Evolutionary conservation across 78 protist genomes (phyloP).

Genomic region (Planoprotostelium fungivorum): DNA sequence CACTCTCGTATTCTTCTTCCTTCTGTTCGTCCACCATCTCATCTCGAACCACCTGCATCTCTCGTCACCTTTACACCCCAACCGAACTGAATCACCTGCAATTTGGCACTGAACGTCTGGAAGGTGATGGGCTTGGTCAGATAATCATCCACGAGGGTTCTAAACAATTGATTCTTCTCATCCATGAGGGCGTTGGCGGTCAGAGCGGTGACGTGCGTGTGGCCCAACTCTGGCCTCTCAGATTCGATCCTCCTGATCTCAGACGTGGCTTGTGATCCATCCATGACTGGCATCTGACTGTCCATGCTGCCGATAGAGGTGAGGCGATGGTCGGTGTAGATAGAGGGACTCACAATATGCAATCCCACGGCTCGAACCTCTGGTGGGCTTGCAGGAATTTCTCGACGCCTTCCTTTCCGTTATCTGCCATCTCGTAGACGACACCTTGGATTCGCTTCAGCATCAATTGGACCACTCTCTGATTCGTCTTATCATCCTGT

Average conservation of each 20-base stretch:
- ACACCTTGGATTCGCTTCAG: background rate
- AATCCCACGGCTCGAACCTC: background rate
- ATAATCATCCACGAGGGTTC: background rate
- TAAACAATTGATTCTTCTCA: background rate
- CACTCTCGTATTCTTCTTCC: background rate
- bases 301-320: background rate
- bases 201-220: background rate
- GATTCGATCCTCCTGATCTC: background rate
- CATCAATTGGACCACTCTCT: background rate
- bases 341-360: background rate
- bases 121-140: background rate
- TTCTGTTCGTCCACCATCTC: background rate
- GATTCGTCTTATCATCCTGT: background rate
- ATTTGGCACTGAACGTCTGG: background rate
- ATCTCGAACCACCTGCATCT: background rate
- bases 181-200: background rate
- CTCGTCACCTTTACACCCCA: background rate
- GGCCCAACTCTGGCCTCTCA: background rate
- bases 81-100: background rate
- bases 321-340: too few relatives aligned
- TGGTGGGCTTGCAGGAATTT: background rate
- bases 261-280: background rate
- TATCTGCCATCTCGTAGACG: background rate
- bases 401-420: background rate
- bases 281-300: slow-evolving; percentile 1